These are phyloP conservation scores for Prunus armeniaca DNA, from an alignment of 306 rosid species.

Conservation along the genomic window DNA sequence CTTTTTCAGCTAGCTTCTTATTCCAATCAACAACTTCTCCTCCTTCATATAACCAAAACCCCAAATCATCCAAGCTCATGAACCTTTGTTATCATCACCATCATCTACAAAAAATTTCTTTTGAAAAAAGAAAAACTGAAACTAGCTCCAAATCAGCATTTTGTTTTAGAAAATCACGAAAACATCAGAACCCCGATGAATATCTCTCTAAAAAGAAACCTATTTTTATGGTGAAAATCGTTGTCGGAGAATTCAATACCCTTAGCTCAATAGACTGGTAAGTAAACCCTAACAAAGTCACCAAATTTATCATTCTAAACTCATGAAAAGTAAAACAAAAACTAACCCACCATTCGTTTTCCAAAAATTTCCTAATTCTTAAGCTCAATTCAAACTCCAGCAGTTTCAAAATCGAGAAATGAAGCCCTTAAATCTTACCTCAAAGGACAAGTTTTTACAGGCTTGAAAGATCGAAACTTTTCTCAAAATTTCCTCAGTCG, in stretches of 20 bases:
- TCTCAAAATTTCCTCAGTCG: not conserved
- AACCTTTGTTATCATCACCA: not conserved
- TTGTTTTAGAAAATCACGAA: not conserved
- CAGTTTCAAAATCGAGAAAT: conserved; percentile 8
- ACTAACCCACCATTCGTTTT: not conserved
- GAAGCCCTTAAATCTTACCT: conserved; percentile 29
- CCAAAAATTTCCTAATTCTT: not conserved
- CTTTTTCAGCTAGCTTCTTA: not conserved
- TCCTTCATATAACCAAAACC: not conserved
- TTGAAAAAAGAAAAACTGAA: not conserved
- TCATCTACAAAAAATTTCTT: not conserved
- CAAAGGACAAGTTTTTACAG: not conserved
- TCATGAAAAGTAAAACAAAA: not conserved
- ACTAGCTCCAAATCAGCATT: not conserved
- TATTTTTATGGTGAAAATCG: not conserved
- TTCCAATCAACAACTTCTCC: not conserved
- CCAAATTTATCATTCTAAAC: not conserved
- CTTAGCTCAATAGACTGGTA: not conserved
- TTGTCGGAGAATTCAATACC: not conserved
- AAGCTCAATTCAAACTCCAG: conserved; percentile 17
- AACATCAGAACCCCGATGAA: conserved; percentile 6
- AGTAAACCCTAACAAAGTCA: conserved; percentile 3
- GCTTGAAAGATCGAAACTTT: conserved; percentile 7
- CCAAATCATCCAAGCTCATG: conserved; percentile 1
- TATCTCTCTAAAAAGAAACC: not conserved